These are phyloP conservation scores for Monosporascus sp. DNA, from an alignment of 2,329 filamentous ascomycete genomes.

Conservation along the genomic window DNA sequence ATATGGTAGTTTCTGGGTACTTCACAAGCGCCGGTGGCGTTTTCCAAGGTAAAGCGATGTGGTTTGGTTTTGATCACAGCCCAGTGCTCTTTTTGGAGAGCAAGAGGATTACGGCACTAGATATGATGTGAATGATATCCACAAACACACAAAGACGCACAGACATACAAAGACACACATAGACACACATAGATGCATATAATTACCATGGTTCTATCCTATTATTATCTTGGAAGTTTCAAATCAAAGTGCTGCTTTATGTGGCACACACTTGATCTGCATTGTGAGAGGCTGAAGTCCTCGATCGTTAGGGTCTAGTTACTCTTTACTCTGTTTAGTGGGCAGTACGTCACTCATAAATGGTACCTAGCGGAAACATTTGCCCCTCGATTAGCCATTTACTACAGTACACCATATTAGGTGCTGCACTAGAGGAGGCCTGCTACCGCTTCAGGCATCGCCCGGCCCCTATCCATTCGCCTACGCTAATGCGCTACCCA, in stretches of 20 bases:
- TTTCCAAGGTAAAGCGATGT: neutral
- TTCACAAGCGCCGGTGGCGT: neutral
- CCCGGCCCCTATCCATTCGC: too few species aligned
- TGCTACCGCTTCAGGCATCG: too few species aligned
- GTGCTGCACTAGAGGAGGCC: too few species aligned
- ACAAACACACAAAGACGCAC: neutral
- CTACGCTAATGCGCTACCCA: too few species aligned
- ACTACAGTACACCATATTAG: too few species aligned
- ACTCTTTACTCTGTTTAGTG: too few species aligned
- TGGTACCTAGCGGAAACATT: too few species aligned
- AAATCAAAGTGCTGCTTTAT: neutral
- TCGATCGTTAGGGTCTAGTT: too few species aligned
- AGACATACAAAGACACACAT: neutral
- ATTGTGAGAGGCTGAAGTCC: too few species aligned
- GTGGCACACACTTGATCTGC: too few species aligned
- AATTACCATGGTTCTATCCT: neutral
- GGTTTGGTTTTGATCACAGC: neutral
- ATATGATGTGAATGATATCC: neutral
- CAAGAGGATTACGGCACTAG: neutral
- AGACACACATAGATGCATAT: neutral
- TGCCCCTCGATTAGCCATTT: too few species aligned
- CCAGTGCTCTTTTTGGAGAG: neutral
- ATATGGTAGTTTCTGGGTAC: neutral
- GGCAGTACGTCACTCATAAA: too few species aligned
- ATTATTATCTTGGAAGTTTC: neutral